Conservation (phyloP, 2,329 filamentous ascomycete genomes). For the Calonectria fujianensis region DNA sequence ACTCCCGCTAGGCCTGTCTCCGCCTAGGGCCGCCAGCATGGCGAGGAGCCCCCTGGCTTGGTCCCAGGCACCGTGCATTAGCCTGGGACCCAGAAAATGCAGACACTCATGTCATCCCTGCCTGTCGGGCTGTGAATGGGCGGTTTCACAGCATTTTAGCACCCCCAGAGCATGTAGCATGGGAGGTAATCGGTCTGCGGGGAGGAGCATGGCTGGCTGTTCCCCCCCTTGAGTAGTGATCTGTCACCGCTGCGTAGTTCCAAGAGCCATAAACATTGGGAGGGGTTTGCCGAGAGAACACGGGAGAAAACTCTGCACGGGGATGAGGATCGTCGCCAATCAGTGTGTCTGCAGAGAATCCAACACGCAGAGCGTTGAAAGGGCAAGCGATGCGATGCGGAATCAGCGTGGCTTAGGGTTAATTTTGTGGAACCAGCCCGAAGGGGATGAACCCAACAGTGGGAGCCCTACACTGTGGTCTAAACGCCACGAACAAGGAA, state of each 20-base stretch:
- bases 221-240: slow-evolving; percentile 6
- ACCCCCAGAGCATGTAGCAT: slow-evolving; percentile 38
- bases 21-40: slow-evolving; percentile 41
- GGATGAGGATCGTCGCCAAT: slow-evolving; percentile 1
- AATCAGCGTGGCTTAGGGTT: slow-evolving; percentile 7
- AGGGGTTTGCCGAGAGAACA: slow-evolving; percentile 39
- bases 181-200: slow-evolving; percentile 36
- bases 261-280: not conserved
- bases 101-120: slow-evolving; percentile 50
- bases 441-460: slow-evolving; percentile 14
- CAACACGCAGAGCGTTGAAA: slow-evolving; percentile 15
- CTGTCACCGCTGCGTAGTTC: slow-evolving; percentile 20
- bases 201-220: slow-evolving; percentile 11
- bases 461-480: slow-evolving; percentile 17
- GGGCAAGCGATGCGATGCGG: slow-evolving; percentile 4
- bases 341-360: not conserved
- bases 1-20: slow-evolving; percentile 38
- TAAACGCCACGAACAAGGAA: slow-evolving; percentile 15
- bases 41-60: slow-evolving; percentile 21
- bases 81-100: slow-evolving; percentile 54
- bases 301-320: slow-evolving; percentile 51
- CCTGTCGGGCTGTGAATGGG: slow-evolving; percentile 45
- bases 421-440: not conserved
- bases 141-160: slow-evolving; percentile 33
- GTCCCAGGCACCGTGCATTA: slow-evolving; percentile 55